These are phyloP conservation scores for Amorphotheca resinae DNA, from an alignment of 495 filamentous ascomycete genomes.

Conservation along the genomic window DNA sequence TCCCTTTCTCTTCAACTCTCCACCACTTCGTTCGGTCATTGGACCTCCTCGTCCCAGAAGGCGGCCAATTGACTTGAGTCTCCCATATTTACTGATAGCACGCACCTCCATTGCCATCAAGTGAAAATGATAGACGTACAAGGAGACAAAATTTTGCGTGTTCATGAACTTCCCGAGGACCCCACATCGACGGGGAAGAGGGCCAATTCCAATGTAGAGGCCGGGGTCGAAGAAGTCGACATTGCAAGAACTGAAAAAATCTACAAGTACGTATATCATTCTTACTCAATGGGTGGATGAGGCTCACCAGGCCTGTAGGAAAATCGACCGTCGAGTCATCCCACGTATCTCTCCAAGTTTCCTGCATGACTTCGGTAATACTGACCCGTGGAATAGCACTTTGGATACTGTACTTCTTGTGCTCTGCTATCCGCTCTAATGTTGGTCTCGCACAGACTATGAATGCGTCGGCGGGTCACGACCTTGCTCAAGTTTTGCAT, in stretches of 20 bases:
- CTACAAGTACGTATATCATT: conserved; percentile 37
- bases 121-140: background rate
- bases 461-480: conserved; percentile 56
- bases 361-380: background rate
- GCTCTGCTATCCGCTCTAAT: conserved; percentile 83
- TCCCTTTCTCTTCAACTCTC: background rate
- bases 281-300: background rate
- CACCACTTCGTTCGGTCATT: background rate
- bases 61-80: background rate
- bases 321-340: conserved; percentile 74
- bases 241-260: conserved; percentile 48
- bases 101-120: background rate
- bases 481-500: conserved; percentile 52
- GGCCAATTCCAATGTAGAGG: conserved; percentile 10
- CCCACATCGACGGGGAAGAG: background rate
- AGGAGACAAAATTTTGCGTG: background rate
- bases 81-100: background rate
- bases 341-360: conserved; percentile 27
- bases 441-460: conserved; percentile 85
- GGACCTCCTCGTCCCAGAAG: background rate
- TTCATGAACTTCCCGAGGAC: background rate
- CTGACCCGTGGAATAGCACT: conserved; percentile 44
- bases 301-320: conserved; percentile 32
- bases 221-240: conserved; percentile 26
- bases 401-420: conserved; percentile 88